A percentile compares a stretch with the other conserved stretches of the same genome.
phyloP scores from a whole-genome alignment of 192 early-diverging fungal species.

The Diversispora eburnea region DNA sequence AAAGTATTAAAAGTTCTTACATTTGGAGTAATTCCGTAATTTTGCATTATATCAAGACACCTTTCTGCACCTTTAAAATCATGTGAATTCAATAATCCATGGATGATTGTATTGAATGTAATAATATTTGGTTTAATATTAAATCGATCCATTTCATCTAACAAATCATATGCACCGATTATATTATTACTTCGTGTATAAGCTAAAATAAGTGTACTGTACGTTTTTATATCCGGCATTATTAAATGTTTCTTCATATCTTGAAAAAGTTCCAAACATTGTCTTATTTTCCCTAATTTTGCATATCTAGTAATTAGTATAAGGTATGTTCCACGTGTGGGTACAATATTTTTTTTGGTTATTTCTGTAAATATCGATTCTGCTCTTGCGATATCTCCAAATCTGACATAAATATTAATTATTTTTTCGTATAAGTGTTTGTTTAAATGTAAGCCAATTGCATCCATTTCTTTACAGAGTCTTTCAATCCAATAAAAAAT shows the following conservation, averaged over 20 bases:
- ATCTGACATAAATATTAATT: not conserved
- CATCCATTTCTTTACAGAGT: slow-evolving; percentile 1
- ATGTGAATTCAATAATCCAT: slow-evolving; percentile 7
- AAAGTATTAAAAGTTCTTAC: slow-evolving; percentile 8
- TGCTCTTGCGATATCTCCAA: not conserved
- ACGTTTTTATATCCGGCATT: not conserved
- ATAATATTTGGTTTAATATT: not conserved
- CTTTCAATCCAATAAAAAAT: slow-evolving; percentile 5
- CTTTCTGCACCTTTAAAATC: slow-evolving; percentile 12
- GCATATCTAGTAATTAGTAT: slow-evolving; percentile 1
- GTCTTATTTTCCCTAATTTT: not conserved
- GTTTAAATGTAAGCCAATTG: not conserved
- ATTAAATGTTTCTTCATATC: slow-evolving; percentile 8
- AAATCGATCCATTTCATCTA: slow-evolving; percentile 17
- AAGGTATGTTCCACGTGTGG: not conserved
- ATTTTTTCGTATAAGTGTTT: slow-evolving; percentile 2
- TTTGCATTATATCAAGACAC: slow-evolving; percentile 16
- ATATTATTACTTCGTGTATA: slow-evolving; percentile 9
- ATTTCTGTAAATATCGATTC: slow-evolving; percentile 8
- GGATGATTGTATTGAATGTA: slow-evolving; percentile 11
- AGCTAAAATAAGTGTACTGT: slow-evolving; percentile 9
- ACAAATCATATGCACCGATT: not conserved
- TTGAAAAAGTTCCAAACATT: not conserved
- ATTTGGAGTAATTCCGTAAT: slow-evolving; percentile 5
- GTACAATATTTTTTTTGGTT: not conserved